Base-by-base conservation (phyloP, 2,329 filamentous ascomycete genomes). In the Magnaporthiopsis poae region DNA sequence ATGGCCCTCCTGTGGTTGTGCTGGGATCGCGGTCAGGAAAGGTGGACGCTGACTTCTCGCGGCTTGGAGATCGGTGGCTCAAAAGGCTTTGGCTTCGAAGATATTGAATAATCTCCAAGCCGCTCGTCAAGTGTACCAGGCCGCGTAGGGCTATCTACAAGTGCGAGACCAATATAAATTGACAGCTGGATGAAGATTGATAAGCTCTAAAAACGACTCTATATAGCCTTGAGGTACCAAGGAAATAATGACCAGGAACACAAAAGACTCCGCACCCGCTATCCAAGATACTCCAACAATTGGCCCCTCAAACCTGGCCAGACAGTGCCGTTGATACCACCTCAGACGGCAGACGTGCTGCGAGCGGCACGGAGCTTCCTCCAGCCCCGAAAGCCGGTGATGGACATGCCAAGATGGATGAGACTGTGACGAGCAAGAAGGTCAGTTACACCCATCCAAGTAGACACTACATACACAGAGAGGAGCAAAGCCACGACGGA, bases 121-220 rank as follows among this genome's bases (percentile, higher is more conserved):
- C 82, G 0, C 67, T 84, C 4, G 82, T 82, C 1, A 79, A 71
- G 39, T 84, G 82, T 68, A 74, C 77, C 13, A 81, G 80, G 72
- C 82, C 83, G 0, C 71, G 62, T 39, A 85, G 82, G 68, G 81
- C 85, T 0, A 83, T 85, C 72, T 81, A 84, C 60, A 82, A 85
- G 73, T 85, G 70, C 46, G 63, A 73, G 29, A 65, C 15, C 11
- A 35, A 25, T 4, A 2, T 8, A 29, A n/a, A 27, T 3, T 60
- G 39, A 46, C 4, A 18, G 39, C 5, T 3, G 11, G 2, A 46
- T 46, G 11, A 18, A 18, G 4, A 3, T 18, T 2, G 11, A 46
- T 46, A 12, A 46, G 39, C 15, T 46, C 39, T 46, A 7, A 7
- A 5, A 18, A 46, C 18, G 4, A 18, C 4, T 46, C 39, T 4